Conservation (phyloP, 1,139 yeast genomes). For the Blastobotrys serpentis region DNA sequence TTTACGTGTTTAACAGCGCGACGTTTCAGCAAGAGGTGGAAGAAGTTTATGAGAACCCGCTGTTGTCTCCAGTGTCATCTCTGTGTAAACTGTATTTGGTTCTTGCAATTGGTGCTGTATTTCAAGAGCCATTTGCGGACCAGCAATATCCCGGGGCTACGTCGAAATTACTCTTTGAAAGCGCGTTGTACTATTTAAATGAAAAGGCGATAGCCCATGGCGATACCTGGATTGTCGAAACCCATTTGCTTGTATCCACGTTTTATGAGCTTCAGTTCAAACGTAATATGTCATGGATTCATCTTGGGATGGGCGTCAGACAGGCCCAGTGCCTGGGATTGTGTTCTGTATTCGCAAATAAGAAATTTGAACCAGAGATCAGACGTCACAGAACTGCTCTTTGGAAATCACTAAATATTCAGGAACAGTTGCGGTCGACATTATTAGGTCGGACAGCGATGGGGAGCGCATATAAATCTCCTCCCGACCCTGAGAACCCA, state of each 20-base stretch:
- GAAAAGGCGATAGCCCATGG: conserved; percentile 3
- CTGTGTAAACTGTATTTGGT: conserved; percentile 5
- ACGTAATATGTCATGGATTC: conserved; percentile 8
- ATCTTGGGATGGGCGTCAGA: conserved; percentile 7
- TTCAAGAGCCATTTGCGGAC: conserved; percentile 6
- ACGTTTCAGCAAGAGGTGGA: conserved; percentile 1
- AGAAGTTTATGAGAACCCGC: conserved; percentile 1
- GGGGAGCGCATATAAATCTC: neutral
- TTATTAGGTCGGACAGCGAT: conserved; percentile 2
- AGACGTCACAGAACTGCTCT: conserved; percentile 2
- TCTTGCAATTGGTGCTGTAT: conserved; percentile 7
- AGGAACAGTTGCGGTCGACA: conserved; percentile 3
- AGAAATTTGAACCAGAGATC: neutral
- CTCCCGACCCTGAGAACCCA: conserved; percentile 5
- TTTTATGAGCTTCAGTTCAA: conserved; percentile 8
- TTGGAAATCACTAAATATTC: conserved; percentile 2
- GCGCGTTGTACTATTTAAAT: conserved; percentile 4
- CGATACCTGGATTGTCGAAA: conserved; percentile 5
- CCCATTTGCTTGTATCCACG: conserved; percentile 4
- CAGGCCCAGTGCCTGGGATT: conserved; percentile 5
- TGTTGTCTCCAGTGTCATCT: neutral
- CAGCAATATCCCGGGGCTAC: conserved; percentile 1
- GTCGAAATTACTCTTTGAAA: neutral
- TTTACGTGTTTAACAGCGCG: conserved; percentile 5
- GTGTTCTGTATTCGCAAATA: conserved; percentile 4